Evolutionary conservation across 1,284 basidiomycete genomes (phyloP).

Genomic region (Pholiota adiposa): DNA sequence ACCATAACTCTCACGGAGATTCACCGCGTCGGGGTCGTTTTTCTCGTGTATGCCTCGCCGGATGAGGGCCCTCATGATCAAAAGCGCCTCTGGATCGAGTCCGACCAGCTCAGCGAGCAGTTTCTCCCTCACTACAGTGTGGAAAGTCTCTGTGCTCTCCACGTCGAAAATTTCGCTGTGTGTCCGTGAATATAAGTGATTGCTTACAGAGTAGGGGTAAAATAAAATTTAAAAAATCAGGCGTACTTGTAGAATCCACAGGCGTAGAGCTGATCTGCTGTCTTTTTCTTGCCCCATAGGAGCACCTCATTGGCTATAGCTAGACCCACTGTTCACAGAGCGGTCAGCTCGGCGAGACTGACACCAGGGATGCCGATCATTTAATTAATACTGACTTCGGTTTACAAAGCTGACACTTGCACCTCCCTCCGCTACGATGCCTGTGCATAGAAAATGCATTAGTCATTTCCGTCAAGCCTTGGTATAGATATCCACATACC

Average conservation of each 20-base stretch:
- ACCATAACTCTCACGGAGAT: constrained; percentile 71
- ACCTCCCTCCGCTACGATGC: constrained; percentile 66
- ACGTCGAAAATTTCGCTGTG: constrained; percentile 62
- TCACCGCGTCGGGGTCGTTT: constrained; percentile 66
- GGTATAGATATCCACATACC: too few relatives aligned
- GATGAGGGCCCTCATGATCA: constrained; percentile 59
- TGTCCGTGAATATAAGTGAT: neutral
- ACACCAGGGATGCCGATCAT: neutral
- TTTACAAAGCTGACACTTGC: constrained; percentile 72
- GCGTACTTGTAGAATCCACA: constrained; percentile 71
- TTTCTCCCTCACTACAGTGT: constrained; percentile 50
- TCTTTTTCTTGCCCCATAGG: constrained; percentile 69
- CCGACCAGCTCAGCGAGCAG: constrained; percentile 56
- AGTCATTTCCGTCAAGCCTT: too few relatives aligned
- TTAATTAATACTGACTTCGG: constrained; percentile 47
- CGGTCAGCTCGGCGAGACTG: neutral
- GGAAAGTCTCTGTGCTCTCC: constrained; percentile 57
- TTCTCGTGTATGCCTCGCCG: constrained; percentile 60
- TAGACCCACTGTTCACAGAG: constrained; percentile 55
- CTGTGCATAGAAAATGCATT: too few relatives aligned
- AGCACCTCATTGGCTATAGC: constrained; percentile 71
- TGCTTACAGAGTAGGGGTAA: neutral
- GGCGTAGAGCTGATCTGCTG: constrained; percentile 57
- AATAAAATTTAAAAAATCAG: neutral
- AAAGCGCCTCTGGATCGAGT: constrained; percentile 56